phyloP scores from a whole-genome alignment of 2,329 filamentous ascomycete species.

The Pseudogymnoascus sp. region DNA sequence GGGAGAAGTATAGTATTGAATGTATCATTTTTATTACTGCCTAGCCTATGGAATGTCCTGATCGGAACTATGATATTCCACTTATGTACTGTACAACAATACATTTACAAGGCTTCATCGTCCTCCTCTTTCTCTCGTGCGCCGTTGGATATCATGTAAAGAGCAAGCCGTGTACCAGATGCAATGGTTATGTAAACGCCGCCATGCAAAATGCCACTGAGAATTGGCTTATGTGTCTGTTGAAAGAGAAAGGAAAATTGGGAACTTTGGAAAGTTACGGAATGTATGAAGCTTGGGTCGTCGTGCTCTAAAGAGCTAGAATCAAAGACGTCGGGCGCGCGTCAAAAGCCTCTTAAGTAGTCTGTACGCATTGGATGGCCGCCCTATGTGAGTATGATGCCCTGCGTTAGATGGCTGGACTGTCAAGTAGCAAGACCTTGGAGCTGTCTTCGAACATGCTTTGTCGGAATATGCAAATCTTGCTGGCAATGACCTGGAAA shows the following conservation, averaged over 20 bases:
- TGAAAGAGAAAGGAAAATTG: slow-evolving; percentile 7
- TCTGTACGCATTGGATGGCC: background rate
- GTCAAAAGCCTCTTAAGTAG: background rate
- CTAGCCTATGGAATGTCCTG: slow-evolving; percentile 2
- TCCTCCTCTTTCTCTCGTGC: background rate
- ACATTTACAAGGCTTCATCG: slow-evolving; percentile 6
- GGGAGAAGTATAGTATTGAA: background rate
- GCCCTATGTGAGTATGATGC: slow-evolving; percentile 1
- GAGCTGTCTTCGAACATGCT: slow-evolving; percentile 57
- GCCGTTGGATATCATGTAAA: slow-evolving; percentile 5
- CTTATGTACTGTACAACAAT: slow-evolving; percentile 3
- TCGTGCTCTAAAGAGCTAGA: slow-evolving; percentile 1
- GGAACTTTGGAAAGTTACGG: slow-evolving; percentile 7
- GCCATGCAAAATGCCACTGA: slow-evolving; percentile 3
- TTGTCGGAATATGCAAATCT: slow-evolving; percentile 60
- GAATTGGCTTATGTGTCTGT: slow-evolving; percentile 3
- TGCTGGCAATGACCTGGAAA: slow-evolving; percentile 58
- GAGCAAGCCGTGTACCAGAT: slow-evolving; percentile 3
- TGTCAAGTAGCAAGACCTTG: slow-evolving; percentile 53
- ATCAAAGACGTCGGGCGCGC: background rate
- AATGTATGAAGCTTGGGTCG: background rate
- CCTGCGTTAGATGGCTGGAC: slow-evolving; percentile 9
- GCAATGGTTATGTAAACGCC: slow-evolving; percentile 1
- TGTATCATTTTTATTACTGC: slow-evolving; percentile 6
- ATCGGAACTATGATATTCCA: slow-evolving; percentile 2